These are phyloP conservation scores for Bipolaris victoriae DNA, from an alignment of 2,329 filamentous ascomycete genomes.

Conservation along the genomic window DNA sequence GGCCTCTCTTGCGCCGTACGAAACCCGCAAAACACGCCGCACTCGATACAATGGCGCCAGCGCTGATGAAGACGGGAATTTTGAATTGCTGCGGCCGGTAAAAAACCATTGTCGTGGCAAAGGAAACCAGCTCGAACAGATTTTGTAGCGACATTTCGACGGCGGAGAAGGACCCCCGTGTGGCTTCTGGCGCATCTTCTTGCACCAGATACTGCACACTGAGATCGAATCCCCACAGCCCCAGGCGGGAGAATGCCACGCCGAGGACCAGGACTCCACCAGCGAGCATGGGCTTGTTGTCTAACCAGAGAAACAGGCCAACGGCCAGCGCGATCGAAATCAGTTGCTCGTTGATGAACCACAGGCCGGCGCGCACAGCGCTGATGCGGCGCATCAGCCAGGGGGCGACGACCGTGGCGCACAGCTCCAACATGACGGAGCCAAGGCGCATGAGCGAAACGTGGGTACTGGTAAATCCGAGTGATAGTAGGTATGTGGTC, in stretches of 20 bases:
- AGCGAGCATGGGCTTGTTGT: slow-evolving; percentile 25
- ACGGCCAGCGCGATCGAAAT: slow-evolving; percentile 56
- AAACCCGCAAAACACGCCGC: slow-evolving; percentile 62
- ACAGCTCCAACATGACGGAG: slow-evolving; percentile 63
- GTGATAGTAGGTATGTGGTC: slow-evolving; percentile 66
- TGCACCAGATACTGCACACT: slow-evolving; percentile 56
- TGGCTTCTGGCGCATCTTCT: slow-evolving; percentile 48
- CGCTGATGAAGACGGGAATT: slow-evolving; percentile 66
- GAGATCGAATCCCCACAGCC: slow-evolving; percentile 58
- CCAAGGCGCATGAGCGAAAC: slow-evolving; percentile 62
- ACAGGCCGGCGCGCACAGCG: slow-evolving; percentile 69
- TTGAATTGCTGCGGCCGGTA: slow-evolving; percentile 67
- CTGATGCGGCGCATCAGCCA: slow-evolving; percentile 59
- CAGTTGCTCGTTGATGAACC: slow-evolving; percentile 74
- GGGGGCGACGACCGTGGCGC: slow-evolving; percentile 66
- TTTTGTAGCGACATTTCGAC: slow-evolving; percentile 73
- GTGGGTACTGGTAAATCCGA: slow-evolving; percentile 59
- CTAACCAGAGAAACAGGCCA: slow-evolving; percentile 29
- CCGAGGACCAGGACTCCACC: slow-evolving; percentile 46
- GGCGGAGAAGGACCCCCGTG: slow-evolving; percentile 71
- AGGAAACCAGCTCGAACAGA: slow-evolving; percentile 71
- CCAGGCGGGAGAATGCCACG: slow-evolving; percentile 51
- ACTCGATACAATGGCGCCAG: slow-evolving; percentile 58
- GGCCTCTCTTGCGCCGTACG: slow-evolving; percentile 64
- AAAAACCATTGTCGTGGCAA: slow-evolving; percentile 69